Percentiles rank a stretch among this genome's conserved stretches.
Conservation (phyloP, 2,329 filamentous ascomycete genomes). For the Penicillium oxalicum region DNA sequence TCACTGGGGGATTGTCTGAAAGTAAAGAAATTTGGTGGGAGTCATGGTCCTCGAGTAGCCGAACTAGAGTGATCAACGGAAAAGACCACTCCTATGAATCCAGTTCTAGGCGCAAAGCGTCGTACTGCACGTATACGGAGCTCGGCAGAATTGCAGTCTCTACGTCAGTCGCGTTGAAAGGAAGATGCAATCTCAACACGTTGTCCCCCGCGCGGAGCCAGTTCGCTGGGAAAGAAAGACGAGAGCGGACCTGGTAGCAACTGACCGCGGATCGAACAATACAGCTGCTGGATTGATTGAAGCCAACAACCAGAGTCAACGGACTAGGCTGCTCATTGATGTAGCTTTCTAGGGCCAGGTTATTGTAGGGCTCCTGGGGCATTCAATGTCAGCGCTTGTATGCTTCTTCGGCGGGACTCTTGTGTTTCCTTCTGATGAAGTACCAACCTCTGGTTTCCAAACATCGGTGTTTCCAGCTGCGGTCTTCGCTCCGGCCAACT, state of each 20-base stretch:
- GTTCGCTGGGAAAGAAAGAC: constrained; percentile 51
- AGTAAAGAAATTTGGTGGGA: no score
- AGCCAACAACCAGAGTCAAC: constrained; percentile 32
- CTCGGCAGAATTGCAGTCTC: constrained; percentile 53
- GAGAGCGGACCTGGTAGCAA: constrained; percentile 57
- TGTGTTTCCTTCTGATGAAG: neutral
- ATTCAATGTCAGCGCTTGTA: neutral
- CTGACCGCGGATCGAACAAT: constrained; percentile 55
- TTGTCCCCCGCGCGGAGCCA: constrained; percentile 51
- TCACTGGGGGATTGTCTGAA: no score
- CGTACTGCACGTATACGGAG: constrained; percentile 59
- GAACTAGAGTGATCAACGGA: no score
- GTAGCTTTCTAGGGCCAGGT: constrained; percentile 48
- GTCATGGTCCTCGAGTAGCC: no score
- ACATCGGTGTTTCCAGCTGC: constrained; percentile 58
- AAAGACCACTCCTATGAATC: neutral
- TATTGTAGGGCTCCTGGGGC: constrained; percentile 44
- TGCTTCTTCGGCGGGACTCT: no score
- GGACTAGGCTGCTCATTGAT: constrained; percentile 41
- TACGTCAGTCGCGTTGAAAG: constrained; percentile 54
- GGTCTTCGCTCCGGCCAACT: constrained; percentile 58
- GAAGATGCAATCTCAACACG: constrained; percentile 52
- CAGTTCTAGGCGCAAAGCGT: constrained; percentile 57
- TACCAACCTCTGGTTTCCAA: constrained; percentile 36
- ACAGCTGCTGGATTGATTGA: constrained; percentile 54